These are phyloP conservation scores for Aspergillus thermomutatus DNA, from an alignment of 2,329 filamentous ascomycete genomes.

Conservation along the genomic window DNA sequence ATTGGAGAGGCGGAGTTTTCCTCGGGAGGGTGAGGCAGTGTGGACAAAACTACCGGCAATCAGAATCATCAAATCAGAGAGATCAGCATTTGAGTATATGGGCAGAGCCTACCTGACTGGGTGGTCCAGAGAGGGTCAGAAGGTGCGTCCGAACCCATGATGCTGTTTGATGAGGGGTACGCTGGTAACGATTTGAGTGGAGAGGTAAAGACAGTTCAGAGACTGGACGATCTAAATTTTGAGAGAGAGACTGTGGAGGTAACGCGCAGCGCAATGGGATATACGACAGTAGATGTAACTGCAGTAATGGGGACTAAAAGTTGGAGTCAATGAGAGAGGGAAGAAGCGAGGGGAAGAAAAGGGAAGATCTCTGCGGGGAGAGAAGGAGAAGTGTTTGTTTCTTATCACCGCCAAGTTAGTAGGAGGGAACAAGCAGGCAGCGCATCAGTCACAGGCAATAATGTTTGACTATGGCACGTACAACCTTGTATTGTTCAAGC, in stretches of 20 bases:
- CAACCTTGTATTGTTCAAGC: neutral
- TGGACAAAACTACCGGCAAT: constrained; percentile 55
- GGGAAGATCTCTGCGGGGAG: constrained; percentile 3
- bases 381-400: constrained; percentile 4
- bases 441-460: neutral
- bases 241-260: neutral
- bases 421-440: neutral
- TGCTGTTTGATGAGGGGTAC: neutral
- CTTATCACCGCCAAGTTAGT: neutral
- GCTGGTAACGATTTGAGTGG: neutral
- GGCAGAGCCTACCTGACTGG: constrained; percentile 29
- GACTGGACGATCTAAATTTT: neutral
- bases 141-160: constrained; percentile 29
- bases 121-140: constrained; percentile 31
- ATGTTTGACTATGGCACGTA: neutral
- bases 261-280: neutral
- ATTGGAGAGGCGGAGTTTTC: constrained; percentile 69
- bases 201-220: neutral
- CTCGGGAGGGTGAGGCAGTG: constrained; percentile 58
- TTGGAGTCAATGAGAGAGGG: neutral
- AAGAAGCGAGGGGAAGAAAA: neutral
- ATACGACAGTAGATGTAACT: neutral
- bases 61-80: neutral
- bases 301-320: neutral
- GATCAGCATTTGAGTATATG: neutral